Percentiles rank a stretch among this genome's conserved stretches.
These are phyloP conservation scores for Aegilops tauschii DNA, from an alignment of 176 grass and related monocot genomes.

Conservation along the genomic window DNA sequence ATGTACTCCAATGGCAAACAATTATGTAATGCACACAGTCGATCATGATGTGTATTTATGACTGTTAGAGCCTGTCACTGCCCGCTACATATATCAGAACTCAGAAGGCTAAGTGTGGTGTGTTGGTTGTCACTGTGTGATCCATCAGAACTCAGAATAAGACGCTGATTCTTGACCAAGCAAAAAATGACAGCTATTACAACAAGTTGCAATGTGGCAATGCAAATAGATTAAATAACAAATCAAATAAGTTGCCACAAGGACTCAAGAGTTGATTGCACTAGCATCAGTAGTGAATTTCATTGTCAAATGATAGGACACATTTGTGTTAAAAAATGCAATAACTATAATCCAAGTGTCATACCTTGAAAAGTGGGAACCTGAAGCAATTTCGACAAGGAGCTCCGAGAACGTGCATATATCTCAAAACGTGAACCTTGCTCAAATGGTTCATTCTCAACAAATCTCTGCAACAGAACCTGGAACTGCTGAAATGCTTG, in stretches of 20 bases:
- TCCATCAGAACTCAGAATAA: conserved; percentile 11
- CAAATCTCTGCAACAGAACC: conserved; percentile 85
- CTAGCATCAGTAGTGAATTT: background rate
- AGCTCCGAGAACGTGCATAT: conserved; percentile 61
- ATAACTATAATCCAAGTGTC: conserved; percentile 6
- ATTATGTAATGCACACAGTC: background rate
- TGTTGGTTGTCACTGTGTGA: background rate
- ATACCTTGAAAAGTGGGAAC: conserved; percentile 97
- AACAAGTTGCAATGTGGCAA: background rate
- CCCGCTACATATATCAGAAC: background rate
- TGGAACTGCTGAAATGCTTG: conserved; percentile 97
- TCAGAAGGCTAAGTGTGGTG: background rate
- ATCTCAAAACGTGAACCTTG: conserved; percentile 71
- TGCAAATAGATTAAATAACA: background rate
- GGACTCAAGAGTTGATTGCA: background rate
- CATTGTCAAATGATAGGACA: conserved; percentile 7
- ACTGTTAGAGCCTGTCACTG: background rate
- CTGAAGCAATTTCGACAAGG: conserved; percentile 84
- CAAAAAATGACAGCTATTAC: background rate
- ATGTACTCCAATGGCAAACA: background rate
- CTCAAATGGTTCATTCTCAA: conserved; percentile 95
- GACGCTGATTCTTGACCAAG: background rate
- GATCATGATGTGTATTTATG: background rate
- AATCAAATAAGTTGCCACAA: background rate
- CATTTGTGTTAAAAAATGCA: background rate